Base-by-base conservation (phyloP, 2,329 filamentous ascomycete species). In the Fusarium avenaceum region DNA sequence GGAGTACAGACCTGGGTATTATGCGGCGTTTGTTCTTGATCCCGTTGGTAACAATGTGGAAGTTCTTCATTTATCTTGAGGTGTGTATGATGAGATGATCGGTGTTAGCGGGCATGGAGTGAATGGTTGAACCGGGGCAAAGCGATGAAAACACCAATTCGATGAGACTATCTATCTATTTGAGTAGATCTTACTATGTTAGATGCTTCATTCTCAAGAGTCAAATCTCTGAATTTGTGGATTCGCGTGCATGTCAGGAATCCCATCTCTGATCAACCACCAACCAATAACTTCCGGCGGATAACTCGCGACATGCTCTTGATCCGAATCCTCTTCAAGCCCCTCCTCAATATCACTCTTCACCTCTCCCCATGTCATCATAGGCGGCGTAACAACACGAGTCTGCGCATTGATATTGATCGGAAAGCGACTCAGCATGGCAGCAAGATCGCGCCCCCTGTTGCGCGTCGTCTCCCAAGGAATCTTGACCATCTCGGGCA, bases 1-100 rank as follows among this genome's bases (percentile, higher is more conserved):
- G 6, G 73, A 83, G 15, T 86, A 85, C 69, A 77, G 78, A 44
- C 70, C 79, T 15, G 76, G 77, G 7, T 87, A 86, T 71, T 87
- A 86, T 52, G 84, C 73, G 2, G 83, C 84, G 1, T 87, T 83
- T 75, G 77, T 86, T 7, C 71, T 80, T 40, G 84, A 86, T 68
- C 83, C 84, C 2, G 74, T 78, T 5, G 84, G 85, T 0, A 86
- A 86, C 68, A 87, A 87, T 65, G 80, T 86, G 44, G 85, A 87
- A 74, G 79, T 79, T 51, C 77, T 84, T 26, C 69, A 74, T 43
- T 17, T 74, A 47, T 38, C 35, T 38, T 38, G 35, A 38, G 35
- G 1, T 4, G 15, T 38, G 35, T n/a, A n/a, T 11, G 11, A n/a
- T 38, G n/a, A 38, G 3, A 19, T 19, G 4, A n/a, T 38, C 9